Percentiles rank a stretch among this genome's conserved stretches.
phyloP scores from a whole-genome alignment of 129 eudicot genomes.

The Erigeron canadensis region DNA sequence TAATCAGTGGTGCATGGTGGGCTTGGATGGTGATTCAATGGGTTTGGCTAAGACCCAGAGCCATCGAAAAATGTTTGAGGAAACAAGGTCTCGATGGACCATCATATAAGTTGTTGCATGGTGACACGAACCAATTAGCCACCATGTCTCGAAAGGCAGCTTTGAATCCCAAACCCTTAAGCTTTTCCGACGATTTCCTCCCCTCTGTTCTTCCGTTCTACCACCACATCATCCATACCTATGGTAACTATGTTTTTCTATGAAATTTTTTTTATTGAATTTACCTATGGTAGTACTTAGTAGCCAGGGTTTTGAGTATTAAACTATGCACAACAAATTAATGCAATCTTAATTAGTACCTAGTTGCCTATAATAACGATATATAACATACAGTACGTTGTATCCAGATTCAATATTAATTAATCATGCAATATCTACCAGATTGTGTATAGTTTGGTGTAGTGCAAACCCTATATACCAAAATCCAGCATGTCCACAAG shows the following conservation, averaged over 20 bases:
- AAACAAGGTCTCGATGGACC: slow-evolving; percentile 68
- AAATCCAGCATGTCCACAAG: neutral
- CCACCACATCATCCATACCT: slow-evolving; percentile 48
- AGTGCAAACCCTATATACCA: neutral
- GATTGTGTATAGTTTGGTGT: neutral
- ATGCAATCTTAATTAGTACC: neutral
- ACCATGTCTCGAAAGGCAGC: slow-evolving; percentile 43
- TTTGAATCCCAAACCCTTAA: slow-evolving; percentile 34
- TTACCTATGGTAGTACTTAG: too few relatives aligned
- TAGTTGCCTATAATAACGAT: slow-evolving; percentile 8
- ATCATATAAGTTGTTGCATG: slow-evolving; percentile 52
- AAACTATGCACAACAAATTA: neutral
- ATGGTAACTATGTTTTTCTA: slow-evolving; percentile 40
- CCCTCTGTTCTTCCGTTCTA: slow-evolving; percentile 51
- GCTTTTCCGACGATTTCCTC: slow-evolving; percentile 49
- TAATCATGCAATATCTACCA: neutral
- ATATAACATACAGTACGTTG: neutral
- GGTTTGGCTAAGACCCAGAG: slow-evolving; percentile 67
- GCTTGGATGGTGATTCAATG: slow-evolving; percentile 52
- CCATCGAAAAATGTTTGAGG: slow-evolving; percentile 53
- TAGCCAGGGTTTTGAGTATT: slow-evolving; percentile 20
- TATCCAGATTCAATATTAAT: neutral
- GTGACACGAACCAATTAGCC: slow-evolving; percentile 56
- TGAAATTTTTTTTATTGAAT: neutral
- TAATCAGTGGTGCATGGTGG: slow-evolving; percentile 35